Percentiles rank a stretch among this genome's conserved stretches.
These are phyloP conservation scores for Pythium rhizo-oryzae DNA, from an alignment of 352 stramenopile genomes.

Conservation along the genomic window DNA sequence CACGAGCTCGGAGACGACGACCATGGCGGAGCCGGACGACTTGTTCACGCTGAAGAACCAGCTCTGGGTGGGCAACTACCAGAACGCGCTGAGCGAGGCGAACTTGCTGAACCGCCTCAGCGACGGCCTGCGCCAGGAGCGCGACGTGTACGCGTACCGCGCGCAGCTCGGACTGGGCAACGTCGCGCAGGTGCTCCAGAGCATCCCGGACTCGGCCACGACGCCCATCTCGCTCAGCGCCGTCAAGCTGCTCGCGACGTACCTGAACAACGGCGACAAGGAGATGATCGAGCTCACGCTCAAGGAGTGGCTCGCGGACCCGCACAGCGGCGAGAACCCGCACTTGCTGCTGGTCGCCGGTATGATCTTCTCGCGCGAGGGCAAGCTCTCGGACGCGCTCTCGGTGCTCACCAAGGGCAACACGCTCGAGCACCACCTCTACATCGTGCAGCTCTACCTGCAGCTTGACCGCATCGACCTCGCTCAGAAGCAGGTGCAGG, in stretches of 20 bases:
- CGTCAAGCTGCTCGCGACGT: conserved; percentile 88
- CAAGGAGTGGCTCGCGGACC: conserved; percentile 89
- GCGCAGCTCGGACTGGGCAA: conserved; percentile 92
- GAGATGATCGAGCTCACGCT: conserved; percentile 92
- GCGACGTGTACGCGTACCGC: conserved; percentile 95
- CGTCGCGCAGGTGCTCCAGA: conserved; percentile 86
- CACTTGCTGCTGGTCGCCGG: conserved; percentile 94
- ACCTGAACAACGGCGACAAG: conserved; percentile 70
- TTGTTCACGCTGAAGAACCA: conserved; percentile 98
- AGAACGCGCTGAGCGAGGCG: conserved; percentile 92
- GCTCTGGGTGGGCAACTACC: conserved; percentile 97
- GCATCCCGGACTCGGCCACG: conserved; percentile 74
- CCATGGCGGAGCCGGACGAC: conserved; percentile 96
- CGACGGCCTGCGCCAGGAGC: conserved; percentile 88
- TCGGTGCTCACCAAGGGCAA: conserved; percentile 89
- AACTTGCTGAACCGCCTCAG: conserved; percentile 87
- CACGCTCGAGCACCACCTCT: conserved; percentile 94
- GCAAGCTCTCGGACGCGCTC: conserved; percentile 94
- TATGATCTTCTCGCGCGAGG: conserved; percentile 92
- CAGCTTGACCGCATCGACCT: conserved; percentile 96
- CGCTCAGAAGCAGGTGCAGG: conserved; percentile 83
- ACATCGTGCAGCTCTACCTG: conserved; percentile 87
- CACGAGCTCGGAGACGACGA: background rate
- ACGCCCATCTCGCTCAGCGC: conserved; percentile 79
- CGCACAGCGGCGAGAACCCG: conserved; percentile 81